Base-by-base conservation (phyloP, 2,329 filamentous ascomycete species). In the Botryotinia narcissicola region DNA sequence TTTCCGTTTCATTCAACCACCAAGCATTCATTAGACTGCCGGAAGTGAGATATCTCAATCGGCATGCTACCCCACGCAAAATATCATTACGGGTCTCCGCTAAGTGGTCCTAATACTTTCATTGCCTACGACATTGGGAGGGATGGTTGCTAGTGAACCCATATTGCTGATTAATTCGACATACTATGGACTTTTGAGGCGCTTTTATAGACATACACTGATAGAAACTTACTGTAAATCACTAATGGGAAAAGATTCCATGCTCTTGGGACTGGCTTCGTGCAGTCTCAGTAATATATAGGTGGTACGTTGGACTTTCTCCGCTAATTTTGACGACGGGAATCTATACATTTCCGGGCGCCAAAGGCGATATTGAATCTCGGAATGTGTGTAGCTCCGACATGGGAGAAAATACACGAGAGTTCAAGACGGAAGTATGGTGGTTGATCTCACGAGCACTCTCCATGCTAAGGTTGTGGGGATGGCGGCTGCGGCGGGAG, bases 171-270 rank as follows among this genome's bases (percentile, higher is more conserved):
- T 51, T n/a, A 6, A 51, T 10, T 51, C 22, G 22, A 12, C 14
- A 5, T 14, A 25, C 1, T 51, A 9, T 51, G 48, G 48, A 2
- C 22, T n/a, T 12, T 14, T n/a, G 6, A 2, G 10, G 10, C 10
- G 2, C 1, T 12, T n/a, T 1, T n/a, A 25, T 4, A 0, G 10
- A n/a, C n/a, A 1, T n/a, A 3, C 22, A 51, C 10, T 12, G 6
- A 5, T 14, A n/a, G 4, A 51, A n/a, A 2, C 25, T 51, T 12
- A 25, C 4, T 14, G 10, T 6, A 25, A 5, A 6, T 7, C 10
- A n/a, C 48, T 51, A 3, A 3, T n/a, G 4, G 12, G 48, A 51
- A 22, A 4, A 12, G 25, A 14, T n/a, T n/a, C 4, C 1, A 51
- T 51, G 10, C 4, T n/a, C 10, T 6, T 51, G 25, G 25, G 22